Evolutionary conservation across 805 yeast genomes (phyloP), one percentile per base, ranked within the genome.

Genomic region (Wickerhamiella vanderwaltii): DNA sequence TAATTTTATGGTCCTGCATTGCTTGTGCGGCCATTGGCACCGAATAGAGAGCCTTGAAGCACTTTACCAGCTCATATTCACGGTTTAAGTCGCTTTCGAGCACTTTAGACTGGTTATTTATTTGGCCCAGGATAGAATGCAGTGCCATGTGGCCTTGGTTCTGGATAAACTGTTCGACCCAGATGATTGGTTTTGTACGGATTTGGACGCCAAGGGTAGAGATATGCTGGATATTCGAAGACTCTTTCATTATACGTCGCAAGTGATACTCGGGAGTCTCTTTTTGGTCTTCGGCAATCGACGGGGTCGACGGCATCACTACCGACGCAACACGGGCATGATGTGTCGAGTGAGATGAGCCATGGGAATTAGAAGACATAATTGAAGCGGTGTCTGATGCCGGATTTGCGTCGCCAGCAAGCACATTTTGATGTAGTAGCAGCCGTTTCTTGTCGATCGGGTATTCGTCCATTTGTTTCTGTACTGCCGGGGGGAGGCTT

Each of bases 181-280:
- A 88, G 28, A 66, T 71, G 17, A 76, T 65, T 18, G 87, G 86
- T 56, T 88, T 97, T 0, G 97, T 85, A 48, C 97, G 74, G 32
- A 88, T 66, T 35, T 94, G 84, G 5, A 91, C 95, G 81, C 91
- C 84, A 40, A 91, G 68, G 50, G 82, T 82, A 29, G 80, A 83
- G 48, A 88, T 65, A 57, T 87, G 84, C 40, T 73, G 74, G 3
- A 75, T 63, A 1, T 81, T 66, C 41, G 87, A 75, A 24, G 73
- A 61, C 51, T 80, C 79, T 28, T 80, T 77, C 54, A 87, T 69
- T 48, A 91, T 68, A 46, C 71, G 71, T 40, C 80, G 71, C 13
- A 88, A 86, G 58, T 81, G 88, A 51, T 72, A 76, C 48, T 75
- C 85, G 1, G 91, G 95, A 18, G 77, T 69, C 45, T 63, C 57